These are phyloP conservation scores for Usnea hakonensis DNA, from an alignment of 495 filamentous ascomycete species.

Conservation along the genomic window DNA sequence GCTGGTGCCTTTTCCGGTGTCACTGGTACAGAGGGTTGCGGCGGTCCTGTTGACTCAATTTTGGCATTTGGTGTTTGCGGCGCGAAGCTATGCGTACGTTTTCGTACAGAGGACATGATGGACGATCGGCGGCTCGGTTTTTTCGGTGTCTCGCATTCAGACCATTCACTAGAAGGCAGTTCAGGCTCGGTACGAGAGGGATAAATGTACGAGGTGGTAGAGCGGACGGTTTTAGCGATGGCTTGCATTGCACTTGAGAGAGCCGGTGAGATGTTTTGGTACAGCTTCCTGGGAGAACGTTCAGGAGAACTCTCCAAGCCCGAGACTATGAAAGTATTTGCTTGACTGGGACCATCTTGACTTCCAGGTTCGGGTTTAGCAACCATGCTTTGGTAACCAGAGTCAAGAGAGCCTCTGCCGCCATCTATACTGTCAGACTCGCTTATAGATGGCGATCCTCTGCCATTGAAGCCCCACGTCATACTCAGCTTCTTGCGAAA, in stretches of 20 bases:
- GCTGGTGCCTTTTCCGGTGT: neutral
- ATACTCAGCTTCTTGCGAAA: constrained; percentile 7
- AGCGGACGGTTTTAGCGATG: constrained; percentile 8
- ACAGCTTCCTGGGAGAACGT: constrained; percentile 1
- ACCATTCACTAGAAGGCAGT: neutral
- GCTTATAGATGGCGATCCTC: neutral
- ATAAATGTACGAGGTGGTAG: constrained; percentile 3
- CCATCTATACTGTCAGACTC: neutral
- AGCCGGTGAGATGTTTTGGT: neutral
- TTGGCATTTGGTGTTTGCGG: neutral
- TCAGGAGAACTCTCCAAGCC: neutral
- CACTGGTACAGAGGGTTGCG: neutral
- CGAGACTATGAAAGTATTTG: neutral
- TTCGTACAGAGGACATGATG: constrained; percentile 9
- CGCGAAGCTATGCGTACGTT: neutral
- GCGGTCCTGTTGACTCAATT: neutral
- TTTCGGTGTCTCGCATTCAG: constrained; percentile 9
- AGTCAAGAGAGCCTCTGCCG: constrained; percentile 1
- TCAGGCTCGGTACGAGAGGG: neutral
- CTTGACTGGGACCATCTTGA: neutral
- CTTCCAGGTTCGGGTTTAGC: constrained; percentile 1
- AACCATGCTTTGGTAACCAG: constrained; percentile 5
- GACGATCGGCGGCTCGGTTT: constrained; percentile 7
- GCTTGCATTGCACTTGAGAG: neutral
- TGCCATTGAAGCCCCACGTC: neutral